These are phyloP conservation scores for Metschnikowia picachoensis DNA, from an alignment of 805 yeast species.

Conservation along the genomic window DNA sequence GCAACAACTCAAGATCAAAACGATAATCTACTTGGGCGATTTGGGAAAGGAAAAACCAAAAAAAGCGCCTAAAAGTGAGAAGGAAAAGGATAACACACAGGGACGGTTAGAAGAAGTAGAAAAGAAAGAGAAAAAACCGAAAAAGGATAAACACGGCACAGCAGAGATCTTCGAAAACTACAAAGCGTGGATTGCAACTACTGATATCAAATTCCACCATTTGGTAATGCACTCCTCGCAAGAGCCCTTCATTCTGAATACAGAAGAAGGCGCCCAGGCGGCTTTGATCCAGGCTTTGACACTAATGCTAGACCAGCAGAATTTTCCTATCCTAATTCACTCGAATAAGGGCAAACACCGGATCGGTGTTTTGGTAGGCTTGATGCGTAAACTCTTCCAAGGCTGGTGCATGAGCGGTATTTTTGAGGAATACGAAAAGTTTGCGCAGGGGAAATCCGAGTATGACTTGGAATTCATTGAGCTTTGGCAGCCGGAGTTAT, in stretches of 20 bases:
- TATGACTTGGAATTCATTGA: slow-evolving; percentile 89
- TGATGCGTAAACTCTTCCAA: slow-evolving; percentile 78
- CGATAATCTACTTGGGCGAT: slow-evolving; percentile 83
- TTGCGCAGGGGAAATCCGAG: slow-evolving; percentile 91
- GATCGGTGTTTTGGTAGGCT: slow-evolving; percentile 90
- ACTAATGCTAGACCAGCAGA: slow-evolving; percentile 55
- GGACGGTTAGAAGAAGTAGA: slow-evolving; percentile 14
- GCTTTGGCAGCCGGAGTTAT: slow-evolving; percentile 62
- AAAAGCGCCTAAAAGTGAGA: slow-evolving; percentile 13
- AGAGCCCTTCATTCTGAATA: slow-evolving; percentile 64
- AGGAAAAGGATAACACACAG: slow-evolving; percentile 23
- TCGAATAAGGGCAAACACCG: slow-evolving; percentile 98
- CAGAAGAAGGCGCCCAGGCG: slow-evolving; percentile 32
- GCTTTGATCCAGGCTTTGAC: slow-evolving; percentile 56
- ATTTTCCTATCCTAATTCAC: slow-evolving; percentile 85
- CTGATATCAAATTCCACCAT: slow-evolving; percentile 52
- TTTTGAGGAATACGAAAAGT: slow-evolving; percentile 89
- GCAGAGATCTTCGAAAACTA: slow-evolving; percentile 52
- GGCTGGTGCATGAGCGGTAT: slow-evolving; percentile 94
- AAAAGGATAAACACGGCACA: slow-evolving; percentile 48
- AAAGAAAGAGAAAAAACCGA: slow-evolving; percentile 20
- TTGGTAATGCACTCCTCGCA: slow-evolving; percentile 69
- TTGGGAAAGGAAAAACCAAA: slow-evolving; percentile 29
- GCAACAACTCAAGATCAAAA: slow-evolving; percentile 61
- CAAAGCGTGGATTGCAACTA: slow-evolving; percentile 57